Evolutionary conservation across 2,329 filamentous ascomycete genomes (phyloP).

Genomic region (Trichoderma arundinaceum): DNA sequence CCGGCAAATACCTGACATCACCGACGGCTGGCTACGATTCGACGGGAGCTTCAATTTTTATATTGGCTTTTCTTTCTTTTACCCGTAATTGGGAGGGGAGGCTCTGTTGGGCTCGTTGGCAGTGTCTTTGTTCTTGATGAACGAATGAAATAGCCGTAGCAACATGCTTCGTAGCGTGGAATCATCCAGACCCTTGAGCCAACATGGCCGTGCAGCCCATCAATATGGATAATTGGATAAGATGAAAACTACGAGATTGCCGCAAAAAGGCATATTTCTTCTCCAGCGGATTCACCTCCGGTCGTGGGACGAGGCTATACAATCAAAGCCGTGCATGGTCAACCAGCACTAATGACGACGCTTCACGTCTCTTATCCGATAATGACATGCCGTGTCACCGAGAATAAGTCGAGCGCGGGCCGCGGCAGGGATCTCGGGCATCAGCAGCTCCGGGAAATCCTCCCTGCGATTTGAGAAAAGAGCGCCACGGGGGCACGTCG

Average conservation of each 20-base stretch:
- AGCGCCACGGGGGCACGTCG: background rate
- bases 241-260: background rate
- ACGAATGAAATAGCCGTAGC: no score
- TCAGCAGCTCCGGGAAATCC: background rate
- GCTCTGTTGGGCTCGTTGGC: no score
- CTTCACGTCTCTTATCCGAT: background rate
- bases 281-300: background rate
- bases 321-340: background rate
- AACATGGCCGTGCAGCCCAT: no score
- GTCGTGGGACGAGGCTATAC: background rate
- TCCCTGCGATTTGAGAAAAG: background rate
- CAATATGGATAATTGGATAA: background rate
- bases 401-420: constrained; percentile 2
- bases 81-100: no score
- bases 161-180: no score
- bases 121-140: no score
- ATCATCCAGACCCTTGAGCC: no score
- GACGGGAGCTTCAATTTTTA: background rate
- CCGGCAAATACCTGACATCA: background rate
- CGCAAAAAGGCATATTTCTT: background rate
- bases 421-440: constrained; percentile 12
- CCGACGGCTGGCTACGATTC: background rate
- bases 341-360: background rate
- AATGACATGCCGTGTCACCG: background rate
- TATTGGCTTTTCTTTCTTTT: no score